Percentiles rank a stretch among this genome's conserved stretches.
These are phyloP conservation scores for Phialophora tarda DNA, from an alignment of 2,329 filamentous ascomycete species.

Conservation along the genomic window DNA sequence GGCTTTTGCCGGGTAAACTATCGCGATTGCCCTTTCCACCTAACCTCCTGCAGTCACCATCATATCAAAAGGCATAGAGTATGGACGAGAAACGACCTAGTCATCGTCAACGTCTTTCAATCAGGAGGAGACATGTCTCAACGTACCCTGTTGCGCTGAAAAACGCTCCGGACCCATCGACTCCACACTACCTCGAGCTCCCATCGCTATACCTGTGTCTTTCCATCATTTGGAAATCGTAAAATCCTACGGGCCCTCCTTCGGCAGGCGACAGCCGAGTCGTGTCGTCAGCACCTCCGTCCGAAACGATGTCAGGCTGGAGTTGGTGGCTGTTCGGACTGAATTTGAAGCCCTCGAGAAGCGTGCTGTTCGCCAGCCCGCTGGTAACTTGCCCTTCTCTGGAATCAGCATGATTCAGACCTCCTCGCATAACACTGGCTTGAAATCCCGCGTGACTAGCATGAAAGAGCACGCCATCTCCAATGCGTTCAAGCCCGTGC, in stretches of 20 bases:
- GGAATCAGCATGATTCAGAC: not conserved
- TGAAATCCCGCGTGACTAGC: not conserved
- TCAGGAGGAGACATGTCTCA: not conserved
- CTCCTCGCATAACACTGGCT: not conserved
- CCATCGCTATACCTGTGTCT: not conserved
- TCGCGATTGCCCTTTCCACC: too few species aligned
- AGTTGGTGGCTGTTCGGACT: not conserved
- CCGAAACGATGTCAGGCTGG: not conserved
- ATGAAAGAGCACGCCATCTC: not conserved
- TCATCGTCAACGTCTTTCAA: not conserved
- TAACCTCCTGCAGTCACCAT: not conserved
- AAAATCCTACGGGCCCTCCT: not conserved
- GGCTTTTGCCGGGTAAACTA: too few species aligned
- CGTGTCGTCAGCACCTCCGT: not conserved
- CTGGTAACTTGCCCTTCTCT: conserved; percentile 2
- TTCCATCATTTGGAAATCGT: conserved; percentile 13
- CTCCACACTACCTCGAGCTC: not conserved
- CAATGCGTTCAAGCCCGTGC: not conserved
- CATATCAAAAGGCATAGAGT: not conserved
- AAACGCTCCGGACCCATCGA: not conserved
- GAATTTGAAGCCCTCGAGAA: conserved; percentile 12
- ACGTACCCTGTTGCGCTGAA: not conserved
- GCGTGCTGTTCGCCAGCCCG: not conserved
- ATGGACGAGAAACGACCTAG: not conserved
- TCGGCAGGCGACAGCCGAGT: not conserved